These are phyloP conservation scores for Nissolia schottii DNA, from an alignment of 306 rosid genomes.

Conservation along the genomic window DNA sequence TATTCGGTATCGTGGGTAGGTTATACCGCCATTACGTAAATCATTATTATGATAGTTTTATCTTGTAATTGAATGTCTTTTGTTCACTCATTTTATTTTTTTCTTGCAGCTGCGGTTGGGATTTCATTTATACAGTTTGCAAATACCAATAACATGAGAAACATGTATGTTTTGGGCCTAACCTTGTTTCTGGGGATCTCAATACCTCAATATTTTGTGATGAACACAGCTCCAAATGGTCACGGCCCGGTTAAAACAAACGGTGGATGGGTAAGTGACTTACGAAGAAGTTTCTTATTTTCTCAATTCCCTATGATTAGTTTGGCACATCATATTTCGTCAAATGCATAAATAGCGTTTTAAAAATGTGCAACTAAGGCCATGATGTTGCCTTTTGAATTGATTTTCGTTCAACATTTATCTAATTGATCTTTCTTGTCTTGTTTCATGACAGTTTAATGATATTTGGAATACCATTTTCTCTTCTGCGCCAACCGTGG, in stretches of 20 bases:
- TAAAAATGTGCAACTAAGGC: background rate
- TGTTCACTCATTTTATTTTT: background rate
- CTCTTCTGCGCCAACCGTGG: constrained; percentile 85
- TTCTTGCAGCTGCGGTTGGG: constrained; percentile 76
- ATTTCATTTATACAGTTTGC: constrained; percentile 60
- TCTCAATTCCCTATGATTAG: background rate
- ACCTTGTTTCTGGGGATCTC: constrained; percentile 83
- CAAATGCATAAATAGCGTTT: background rate
- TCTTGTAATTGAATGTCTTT: background rate
- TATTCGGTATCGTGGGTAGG: constrained; percentile 85
- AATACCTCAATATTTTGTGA: constrained; percentile 78
- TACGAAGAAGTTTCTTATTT: background rate
- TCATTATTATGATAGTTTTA: background rate
- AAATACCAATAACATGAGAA: constrained; percentile 79
- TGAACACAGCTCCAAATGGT: constrained; percentile 56
- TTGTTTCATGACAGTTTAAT: constrained; percentile 56
- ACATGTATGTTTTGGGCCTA: constrained; percentile 74
- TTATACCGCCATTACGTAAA: background rate
- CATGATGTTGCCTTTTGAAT: background rate
- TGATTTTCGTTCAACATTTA: background rate
- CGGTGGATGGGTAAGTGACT: constrained; percentile 80
- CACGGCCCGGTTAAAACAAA: constrained; percentile 78
- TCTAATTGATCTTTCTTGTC: constrained; percentile 5
- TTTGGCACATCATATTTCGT: background rate
- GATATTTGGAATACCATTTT: constrained; percentile 83